A percentile compares a stretch with the other conserved stretches of the same genome.
Conservation (phyloP, 2,329 filamentous ascomycete genomes). For the Plenodomus biglobosus region DNA sequence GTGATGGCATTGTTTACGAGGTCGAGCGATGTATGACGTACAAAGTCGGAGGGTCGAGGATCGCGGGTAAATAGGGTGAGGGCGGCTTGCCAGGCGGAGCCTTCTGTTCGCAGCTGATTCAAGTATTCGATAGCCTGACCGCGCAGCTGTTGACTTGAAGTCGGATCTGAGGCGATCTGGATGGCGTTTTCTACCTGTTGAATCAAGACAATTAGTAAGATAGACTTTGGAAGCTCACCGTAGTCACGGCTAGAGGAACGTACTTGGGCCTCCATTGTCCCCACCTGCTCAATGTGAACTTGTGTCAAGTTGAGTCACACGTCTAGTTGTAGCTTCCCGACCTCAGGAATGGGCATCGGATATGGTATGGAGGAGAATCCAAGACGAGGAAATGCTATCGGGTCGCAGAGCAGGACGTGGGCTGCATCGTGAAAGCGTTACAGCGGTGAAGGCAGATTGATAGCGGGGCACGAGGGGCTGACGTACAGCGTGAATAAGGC, state of each 20-base stretch:
- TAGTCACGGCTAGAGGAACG: slow-evolving; percentile 5
- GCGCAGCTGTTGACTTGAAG: slow-evolving; percentile 68
- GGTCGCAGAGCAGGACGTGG: slow-evolving; percentile 33
- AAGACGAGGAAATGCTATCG: slow-evolving; percentile 35
- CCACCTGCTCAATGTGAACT: slow-evolving; percentile 29
- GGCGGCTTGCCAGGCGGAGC: slow-evolving; percentile 88
- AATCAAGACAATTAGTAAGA: not conserved
- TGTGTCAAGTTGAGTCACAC: slow-evolving; percentile 19
- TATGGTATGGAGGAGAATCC: not conserved
- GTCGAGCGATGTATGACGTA: slow-evolving; percentile 86
- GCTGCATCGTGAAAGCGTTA: slow-evolving; percentile 40
- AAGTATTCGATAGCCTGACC: slow-evolving; percentile 85
- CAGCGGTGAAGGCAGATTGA: slow-evolving; percentile 35
- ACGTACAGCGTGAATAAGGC: slow-evolving; percentile 25
- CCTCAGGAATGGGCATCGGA: slow-evolving; percentile 7
- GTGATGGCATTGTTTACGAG: slow-evolving; percentile 91
- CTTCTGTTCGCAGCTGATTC: slow-evolving; percentile 75
- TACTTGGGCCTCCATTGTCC: slow-evolving; percentile 45
- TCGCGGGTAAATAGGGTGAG: slow-evolving; percentile 79
- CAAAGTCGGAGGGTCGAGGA: slow-evolving; percentile 76
- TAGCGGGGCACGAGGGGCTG: slow-evolving; percentile 33
- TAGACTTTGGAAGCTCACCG: not conserved
- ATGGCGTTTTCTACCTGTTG: slow-evolving; percentile 87
- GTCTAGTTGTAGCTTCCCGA: slow-evolving; percentile 13
- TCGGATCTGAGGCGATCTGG: slow-evolving; percentile 85